Evolutionary conservation across 2,329 filamentous ascomycete species (phyloP), one percentile per base, ranked within the genome.

Genomic region (Trichoderma asperellum): DNA sequence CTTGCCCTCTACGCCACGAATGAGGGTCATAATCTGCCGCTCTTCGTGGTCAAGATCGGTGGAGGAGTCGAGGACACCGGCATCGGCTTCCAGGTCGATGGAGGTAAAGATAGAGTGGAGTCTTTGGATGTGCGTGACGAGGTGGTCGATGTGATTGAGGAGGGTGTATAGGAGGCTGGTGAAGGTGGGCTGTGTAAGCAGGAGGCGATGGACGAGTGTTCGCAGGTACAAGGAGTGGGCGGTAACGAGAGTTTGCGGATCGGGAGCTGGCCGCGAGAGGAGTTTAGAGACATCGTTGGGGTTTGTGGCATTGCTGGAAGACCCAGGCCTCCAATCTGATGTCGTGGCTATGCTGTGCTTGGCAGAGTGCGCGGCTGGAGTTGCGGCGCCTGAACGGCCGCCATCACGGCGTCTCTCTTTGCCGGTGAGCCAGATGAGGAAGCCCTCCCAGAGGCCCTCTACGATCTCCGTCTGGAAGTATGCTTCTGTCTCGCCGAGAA

Each of bases 401-500:
- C 69, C 70, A 66, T 67, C 74, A 60, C 70, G 73, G 34, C 78
- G 76, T 58, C 77, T 74, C 40, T 79, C 77, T 5, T 82, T 82
- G 12, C 83, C 83, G 34, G 84, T 84, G 21, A 97, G 83, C 93
- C 94, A 97, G 16, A 80, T 78, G 65, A 91, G 87, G 74, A 98
- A 94, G 63, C 92, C 89, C 18, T 90, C 87, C 88, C 94, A 97
- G 1, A 93, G 89, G 37, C 90, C 89, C 70, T 90, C 88, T 16
- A 97, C 90, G 7, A 98, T 90, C 76, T 97, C 94, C 1, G 92
- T 93, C 78, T 97, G 95, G 56, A 98, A 89, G 75, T 97, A 98
- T 3, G 89, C 89, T 73, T 95, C 92, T 16, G 93, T 91, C 77
- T 97, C 94, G 0, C 92, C 93, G 4, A 98, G 84, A 73, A 98